Conservation (phyloP, 1,139 yeast genomes). For the Petasospora rhodanensis region DNA sequence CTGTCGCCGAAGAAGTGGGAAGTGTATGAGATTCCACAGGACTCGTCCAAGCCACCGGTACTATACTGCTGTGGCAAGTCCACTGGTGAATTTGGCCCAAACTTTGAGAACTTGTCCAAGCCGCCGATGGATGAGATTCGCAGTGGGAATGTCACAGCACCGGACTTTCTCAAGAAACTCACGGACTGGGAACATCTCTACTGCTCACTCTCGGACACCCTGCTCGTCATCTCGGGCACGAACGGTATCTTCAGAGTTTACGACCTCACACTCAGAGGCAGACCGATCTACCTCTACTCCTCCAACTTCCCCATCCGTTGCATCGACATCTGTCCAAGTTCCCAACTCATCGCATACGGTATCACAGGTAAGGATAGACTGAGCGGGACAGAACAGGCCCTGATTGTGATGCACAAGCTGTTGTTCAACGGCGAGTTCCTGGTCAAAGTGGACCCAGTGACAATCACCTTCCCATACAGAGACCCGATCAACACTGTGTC, state of each 20-base stretch:
- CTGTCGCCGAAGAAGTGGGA: conserved; percentile 70
- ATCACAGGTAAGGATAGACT: conserved; percentile 73
- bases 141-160: conserved; percentile 15
- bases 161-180: conserved; percentile 18
- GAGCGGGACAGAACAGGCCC: conserved; percentile 73
- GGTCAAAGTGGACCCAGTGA: conserved; percentile 48
- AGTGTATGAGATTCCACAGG: conserved; percentile 48
- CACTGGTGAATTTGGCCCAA: conserved; percentile 61
- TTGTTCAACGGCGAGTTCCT: conserved; percentile 21
- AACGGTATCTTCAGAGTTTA: conserved; percentile 65
- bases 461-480: conserved; percentile 78
- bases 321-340: conserved; percentile 63
- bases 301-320: conserved; percentile 79
- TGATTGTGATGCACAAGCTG: conserved; percentile 62
- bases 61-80: conserved; percentile 64
- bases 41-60: conserved; percentile 44
- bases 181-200: conserved; percentile 57
- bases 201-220: conserved; percentile 59
- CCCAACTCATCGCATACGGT: conserved; percentile 69
- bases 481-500: conserved; percentile 76
- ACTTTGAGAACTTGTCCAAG: conserved; percentile 34
- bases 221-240: conserved; percentile 68
- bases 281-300: conserved; percentile 61
- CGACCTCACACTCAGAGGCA: conserved; percentile 53
- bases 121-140: conserved; percentile 28